Evolutionary conservation across 140 eudicot species (phyloP).

Genomic region (Erigeron philadelphicus): DNA sequence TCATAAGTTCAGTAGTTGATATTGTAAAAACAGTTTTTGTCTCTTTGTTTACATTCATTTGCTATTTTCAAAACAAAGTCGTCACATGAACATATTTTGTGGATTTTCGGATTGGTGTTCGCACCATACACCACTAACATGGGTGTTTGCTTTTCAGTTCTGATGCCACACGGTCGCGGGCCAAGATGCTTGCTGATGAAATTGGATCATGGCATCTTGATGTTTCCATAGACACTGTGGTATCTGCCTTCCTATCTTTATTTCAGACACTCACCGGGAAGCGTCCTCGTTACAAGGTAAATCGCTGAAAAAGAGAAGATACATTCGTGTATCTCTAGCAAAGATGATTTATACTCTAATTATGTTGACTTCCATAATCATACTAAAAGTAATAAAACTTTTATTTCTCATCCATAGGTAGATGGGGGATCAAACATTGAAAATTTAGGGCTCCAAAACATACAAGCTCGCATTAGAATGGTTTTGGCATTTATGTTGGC

Average conservation of each 20-base stretch:
- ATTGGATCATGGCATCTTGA: constrained; percentile 97
- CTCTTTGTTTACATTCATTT: neutral
- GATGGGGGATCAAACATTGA: constrained; percentile 92
- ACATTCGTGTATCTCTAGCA: no score
- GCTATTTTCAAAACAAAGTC: neutral
- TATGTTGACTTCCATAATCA: neutral
- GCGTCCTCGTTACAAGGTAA: constrained; percentile 37
- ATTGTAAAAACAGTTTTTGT: neutral
- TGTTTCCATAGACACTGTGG: constrained; percentile 70
- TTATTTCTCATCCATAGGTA: constrained; percentile 40
- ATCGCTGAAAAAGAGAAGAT: neutral
- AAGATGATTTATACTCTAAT: neutral
- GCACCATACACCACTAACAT: neutral
- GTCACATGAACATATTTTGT: neutral
- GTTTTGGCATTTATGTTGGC: constrained; percentile 95
- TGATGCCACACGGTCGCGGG: constrained; percentile 69
- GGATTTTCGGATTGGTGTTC: neutral
- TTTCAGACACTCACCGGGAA: constrained; percentile 67
- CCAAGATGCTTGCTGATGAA: constrained; percentile 81
- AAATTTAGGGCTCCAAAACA: constrained; percentile 89
- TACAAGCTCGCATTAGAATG: constrained; percentile 98
- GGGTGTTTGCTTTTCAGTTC: constrained; percentile 42
- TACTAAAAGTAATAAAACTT: neutral
- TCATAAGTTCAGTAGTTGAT: neutral
- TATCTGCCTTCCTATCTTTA: constrained; percentile 68